phyloP scores from a whole-genome alignment of 768 basidiomycete genomes.

The Imleria badia region DNA sequence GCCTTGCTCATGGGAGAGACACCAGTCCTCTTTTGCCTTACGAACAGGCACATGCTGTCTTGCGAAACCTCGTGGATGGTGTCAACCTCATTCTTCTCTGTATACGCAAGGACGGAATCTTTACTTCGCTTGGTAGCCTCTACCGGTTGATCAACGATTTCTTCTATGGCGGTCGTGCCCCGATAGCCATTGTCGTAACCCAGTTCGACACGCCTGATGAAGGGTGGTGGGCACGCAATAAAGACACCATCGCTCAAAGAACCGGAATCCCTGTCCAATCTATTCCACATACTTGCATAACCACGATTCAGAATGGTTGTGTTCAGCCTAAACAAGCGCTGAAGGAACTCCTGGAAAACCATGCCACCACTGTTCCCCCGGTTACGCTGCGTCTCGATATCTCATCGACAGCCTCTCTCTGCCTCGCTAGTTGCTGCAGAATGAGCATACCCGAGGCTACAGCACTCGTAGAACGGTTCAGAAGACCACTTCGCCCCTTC shows the following conservation, averaged over 20 bases:
- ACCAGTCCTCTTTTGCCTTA: conserved; percentile 4
- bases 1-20: background rate
- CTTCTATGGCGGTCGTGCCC: too few relatives aligned
- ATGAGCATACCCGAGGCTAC: background rate
- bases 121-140: background rate
- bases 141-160: conserved; percentile 27
- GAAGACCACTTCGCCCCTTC: background rate
- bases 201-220: too few relatives aligned
- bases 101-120: too few relatives aligned
- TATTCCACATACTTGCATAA: background rate
- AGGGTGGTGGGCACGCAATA: too few relatives aligned
- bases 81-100: background rate
- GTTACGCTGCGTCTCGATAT: background rate
- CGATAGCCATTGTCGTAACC: too few relatives aligned
- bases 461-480: background rate
- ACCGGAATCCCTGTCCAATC: too few relatives aligned
- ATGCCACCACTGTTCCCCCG: background rate
- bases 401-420: background rate
- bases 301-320: background rate
- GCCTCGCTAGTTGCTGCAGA: background rate
- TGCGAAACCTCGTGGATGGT: conserved; percentile 24
- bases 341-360: background rate
- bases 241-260: too few relatives aligned
- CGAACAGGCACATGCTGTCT: conserved; percentile 22
- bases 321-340: background rate